phyloP scores from a whole-genome alignment of 371 early-diverging fungal genomes.

The Syncephalastrum monosporum region DNA sequence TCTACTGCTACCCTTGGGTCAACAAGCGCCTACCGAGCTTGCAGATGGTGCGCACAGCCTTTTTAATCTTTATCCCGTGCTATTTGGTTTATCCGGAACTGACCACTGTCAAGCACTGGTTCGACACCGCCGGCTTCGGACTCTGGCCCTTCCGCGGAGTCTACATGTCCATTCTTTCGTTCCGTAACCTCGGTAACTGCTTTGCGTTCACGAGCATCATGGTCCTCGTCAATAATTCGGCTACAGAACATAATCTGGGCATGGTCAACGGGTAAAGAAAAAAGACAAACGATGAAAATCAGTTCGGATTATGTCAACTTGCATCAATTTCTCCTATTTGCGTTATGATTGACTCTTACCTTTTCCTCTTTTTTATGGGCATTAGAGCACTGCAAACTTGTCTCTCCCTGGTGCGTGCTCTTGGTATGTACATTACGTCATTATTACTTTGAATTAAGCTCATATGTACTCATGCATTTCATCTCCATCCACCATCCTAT shows the following conservation, averaged over 20 bases:
- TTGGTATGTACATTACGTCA: conserved; percentile 38
- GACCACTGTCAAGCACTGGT: conserved; percentile 22
- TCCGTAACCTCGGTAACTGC: conserved; percentile 51
- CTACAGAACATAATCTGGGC: conserved; percentile 56
- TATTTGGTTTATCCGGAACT: conserved; percentile 50
- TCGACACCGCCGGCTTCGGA: conserved; percentile 17
- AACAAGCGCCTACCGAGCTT: conserved; percentile 40
- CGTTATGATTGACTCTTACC: neutral
- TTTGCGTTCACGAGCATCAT: conserved; percentile 62
- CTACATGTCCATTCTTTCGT: conserved; percentile 38
- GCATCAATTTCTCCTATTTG: too few species aligned
- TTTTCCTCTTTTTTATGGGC: conserved; percentile 17
- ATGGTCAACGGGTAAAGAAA: conserved; percentile 60
- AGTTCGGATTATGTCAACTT: too few species aligned
- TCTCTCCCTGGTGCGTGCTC: conserved; percentile 59
- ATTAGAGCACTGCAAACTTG: conserved; percentile 55
- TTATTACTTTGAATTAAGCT: neutral
- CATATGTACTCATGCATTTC: neutral
- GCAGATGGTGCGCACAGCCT: conserved; percentile 32
- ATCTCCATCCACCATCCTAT: neutral
- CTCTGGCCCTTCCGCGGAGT: conserved; percentile 20
- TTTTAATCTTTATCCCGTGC: conserved; percentile 35
- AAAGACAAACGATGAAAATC: too few species aligned
- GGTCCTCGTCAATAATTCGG: conserved; percentile 62
- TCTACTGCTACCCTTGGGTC: conserved; percentile 52